Base-by-base conservation (phyloP, 2,329 filamentous ascomycete species). In the Hypoxylon rubiginosum region DNA sequence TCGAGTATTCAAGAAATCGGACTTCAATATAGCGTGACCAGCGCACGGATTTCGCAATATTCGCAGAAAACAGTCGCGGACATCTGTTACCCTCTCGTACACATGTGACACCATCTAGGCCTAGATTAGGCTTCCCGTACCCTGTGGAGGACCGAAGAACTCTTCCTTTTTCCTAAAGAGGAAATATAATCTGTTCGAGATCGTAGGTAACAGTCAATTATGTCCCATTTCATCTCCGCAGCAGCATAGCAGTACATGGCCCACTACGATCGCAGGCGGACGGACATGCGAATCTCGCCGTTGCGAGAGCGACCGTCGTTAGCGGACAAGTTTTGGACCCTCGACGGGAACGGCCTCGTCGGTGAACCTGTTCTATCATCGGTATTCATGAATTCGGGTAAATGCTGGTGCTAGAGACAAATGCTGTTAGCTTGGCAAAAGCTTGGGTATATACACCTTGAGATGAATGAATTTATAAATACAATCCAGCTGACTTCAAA, bases 91-190 rank as follows among this genome's bases (percentile, higher is more conserved):
- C 43, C 21, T 58, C 39, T 49, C n/a, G 19, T 39, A 41, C 4
- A 30, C 51, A 55, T 58, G 48, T 51, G 43, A 41, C 43, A 17
- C 15, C 13, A n/a, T 45, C 15, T 46, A 48, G 11, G 28, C 13
- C 43, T 19, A 15, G 39, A 49, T 34, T 45, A 26, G n/a, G 51
- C 24, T 58, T 45, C 30, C 8, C 30, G 46, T 48, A 58, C 45
- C 56, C 26, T 45, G 36, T 46, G 21, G 21, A 61, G 32, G 53
- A 43, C 52, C 30, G 62, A 64, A n/a, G 15, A 41, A 30, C 10
- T 53, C 32, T 39, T 46, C 49, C 49, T 53, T 32, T 62, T 61
- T 58, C 67, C 57, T 46, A 56, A 69, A 64, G 39, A 24, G 48
- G 67, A 60, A 56, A 51, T 50, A 56, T 46, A 56, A 55, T 48